Evolutionary conservation across 371 early-diverging fungal genomes (phyloP), one percentile per base, ranked within the genome.

Genomic region (Circinella umbellata): DNA sequence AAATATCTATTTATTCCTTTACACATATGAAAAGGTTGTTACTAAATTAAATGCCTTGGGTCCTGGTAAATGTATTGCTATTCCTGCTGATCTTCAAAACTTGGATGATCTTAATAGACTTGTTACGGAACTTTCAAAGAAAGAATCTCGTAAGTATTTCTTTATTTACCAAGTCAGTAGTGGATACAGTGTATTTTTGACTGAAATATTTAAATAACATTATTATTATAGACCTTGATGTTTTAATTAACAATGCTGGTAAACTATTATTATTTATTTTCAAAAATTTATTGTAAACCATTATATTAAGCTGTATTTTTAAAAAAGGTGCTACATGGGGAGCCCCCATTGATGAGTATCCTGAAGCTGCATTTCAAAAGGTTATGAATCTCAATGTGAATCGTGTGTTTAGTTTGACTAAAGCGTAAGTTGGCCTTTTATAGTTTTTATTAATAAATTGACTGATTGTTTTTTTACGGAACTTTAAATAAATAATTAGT

Each of bases 341-440:
- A 49, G 88, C 84, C 14, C 73, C 85, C 11, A 60, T 92, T 4
- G 90, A 85, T 59, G 68, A 69, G 36, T 93, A 92, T 64, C 91
- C 93, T 3, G 91, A 92, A 54, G 71, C 68, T 3, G 93, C 92
- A 14, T 93, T 90, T 71, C 78, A 88, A 72, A 94, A 94, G 76
- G 87, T 95, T 53, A 88, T 98, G 88, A 93, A 92, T 61, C 83
- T 98, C 57, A 97, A 98, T 77, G 84, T 96, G 27, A 94, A 93
- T 79, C 86, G 91, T 57, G 82, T 94, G 51, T 98, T 96, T 69
- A 90, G 89, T 11, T 83, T 97, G 71, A 95, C 94, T 0, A 92
- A 91, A 75, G 90, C 90, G 88, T 91, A 85, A 68, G 63, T 54
- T n/a, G 10, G 6, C 1, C 42, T 42, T 1, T 42, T 27, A 27